Base-by-base conservation (phyloP, 495 filamentous ascomycete genomes). In the Podospora australis region DNA sequence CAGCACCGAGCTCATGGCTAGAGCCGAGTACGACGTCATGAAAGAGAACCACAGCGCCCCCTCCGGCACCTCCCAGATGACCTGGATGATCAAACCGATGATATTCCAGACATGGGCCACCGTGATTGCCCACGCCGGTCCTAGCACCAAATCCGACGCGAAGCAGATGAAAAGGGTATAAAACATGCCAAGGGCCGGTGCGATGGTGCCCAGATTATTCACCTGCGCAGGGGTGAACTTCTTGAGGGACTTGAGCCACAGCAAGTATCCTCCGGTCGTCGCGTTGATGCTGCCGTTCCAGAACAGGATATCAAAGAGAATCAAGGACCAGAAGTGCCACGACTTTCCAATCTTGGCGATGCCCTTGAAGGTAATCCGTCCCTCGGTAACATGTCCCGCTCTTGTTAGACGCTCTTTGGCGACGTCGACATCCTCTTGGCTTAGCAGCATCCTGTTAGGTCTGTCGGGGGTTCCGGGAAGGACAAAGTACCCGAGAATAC, bases 21-120 rank as follows among this genome's bases (percentile, higher is more conserved):
- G 49, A 8, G 65, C 39, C 2, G 45, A 44, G 45, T 65, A 68
- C 10, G 55, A 59, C 16, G 54, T 58, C 47, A 53, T 56, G 49
- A 73, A 78, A 7, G 70, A 70, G 42, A 75, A 73, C 70, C 71
- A 78, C 0, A 68, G 51, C 14, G 70, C 68, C 4, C 64, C 54
- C 48, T 75, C 72, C 1, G 70, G 68, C 1, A 75, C 72, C 34
- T 72, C 51, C 72, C 70, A 78, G 21, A 65, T 51, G 13, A 54
- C 48, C 29, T 63, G 50, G 30, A 68, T 65, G 39, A 65, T 46
- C 9, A 65, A 38, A 8, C 63, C 61, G 16, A 68, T 49, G 13
- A 53, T 50, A 36, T 66, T 63, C 53, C 59, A 64, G 1, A 43
- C 38, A 32, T 61, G 56, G 0, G 61, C 39, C 3, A 59, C 38